Percentiles rank a stretch among this genome's conserved stretches.
phyloP scores from a whole-genome alignment of 805 yeast genomes.

The Schizosaccharomyces pombe region DNA sequence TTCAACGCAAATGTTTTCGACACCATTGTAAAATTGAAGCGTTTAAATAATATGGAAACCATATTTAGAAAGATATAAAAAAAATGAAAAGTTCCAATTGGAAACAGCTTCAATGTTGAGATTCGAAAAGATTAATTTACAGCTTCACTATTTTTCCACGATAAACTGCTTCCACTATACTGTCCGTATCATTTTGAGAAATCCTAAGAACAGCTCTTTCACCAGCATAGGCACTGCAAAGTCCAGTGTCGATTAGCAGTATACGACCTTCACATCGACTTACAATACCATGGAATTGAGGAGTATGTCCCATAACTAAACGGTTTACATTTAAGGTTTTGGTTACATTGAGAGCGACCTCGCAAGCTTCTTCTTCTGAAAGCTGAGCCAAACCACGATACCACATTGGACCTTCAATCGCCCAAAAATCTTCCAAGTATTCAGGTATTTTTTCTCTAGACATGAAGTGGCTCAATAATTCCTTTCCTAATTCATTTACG shows the following conservation, averaged over 20 bases:
- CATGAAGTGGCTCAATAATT: background rate
- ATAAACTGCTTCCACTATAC: background rate
- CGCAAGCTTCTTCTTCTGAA: background rate
- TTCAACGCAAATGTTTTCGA: too few species aligned
- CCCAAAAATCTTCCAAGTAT: background rate
- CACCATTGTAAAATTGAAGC: too few species aligned
- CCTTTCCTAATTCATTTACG: background rate
- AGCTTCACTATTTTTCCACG: background rate
- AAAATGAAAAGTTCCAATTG: background rate
- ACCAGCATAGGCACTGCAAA: background rate
- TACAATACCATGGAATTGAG: background rate
- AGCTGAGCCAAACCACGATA: conserved; percentile 1
- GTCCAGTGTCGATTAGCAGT: background rate
- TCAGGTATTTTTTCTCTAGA: background rate
- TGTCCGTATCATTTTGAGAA: background rate
- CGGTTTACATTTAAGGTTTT: background rate
- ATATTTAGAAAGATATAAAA: background rate
- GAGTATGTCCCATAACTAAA: conserved; percentile 1
- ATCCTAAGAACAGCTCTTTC: background rate
- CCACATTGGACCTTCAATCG: conserved; percentile 2
- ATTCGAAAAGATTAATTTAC: background rate
- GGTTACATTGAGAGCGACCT: background rate
- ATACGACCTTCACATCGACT: conserved; percentile 1
- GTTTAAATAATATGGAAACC: too few species aligned
- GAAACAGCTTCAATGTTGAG: background rate